A percentile compares a stretch with the other conserved stretches of the same genome.
Conservation (phyloP, 75 land plant genomes). For the Sequoiadendron giganteum region DNA sequence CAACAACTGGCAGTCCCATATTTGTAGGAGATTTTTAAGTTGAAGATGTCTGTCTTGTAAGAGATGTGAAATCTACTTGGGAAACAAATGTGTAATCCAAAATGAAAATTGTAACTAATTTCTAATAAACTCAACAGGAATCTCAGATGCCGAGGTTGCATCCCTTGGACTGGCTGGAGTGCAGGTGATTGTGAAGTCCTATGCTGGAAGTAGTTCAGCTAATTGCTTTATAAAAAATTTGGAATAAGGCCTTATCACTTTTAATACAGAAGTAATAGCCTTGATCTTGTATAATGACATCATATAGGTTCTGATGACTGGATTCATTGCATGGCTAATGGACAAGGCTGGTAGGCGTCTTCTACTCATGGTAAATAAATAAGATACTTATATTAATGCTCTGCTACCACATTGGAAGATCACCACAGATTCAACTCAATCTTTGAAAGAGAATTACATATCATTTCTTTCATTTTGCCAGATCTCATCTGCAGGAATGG, state of each 20-base stretch:
- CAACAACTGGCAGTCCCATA: background rate
- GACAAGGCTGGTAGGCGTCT: conserved; percentile 78
- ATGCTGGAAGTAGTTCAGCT: background rate
- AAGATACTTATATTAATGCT: background rate
- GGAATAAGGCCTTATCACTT: background rate
- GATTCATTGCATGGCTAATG: conserved; percentile 56
- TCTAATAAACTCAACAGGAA: conserved; percentile 30
- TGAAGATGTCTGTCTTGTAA: background rate
- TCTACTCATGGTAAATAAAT: conserved; percentile 64
- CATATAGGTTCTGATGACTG: conserved; percentile 70
- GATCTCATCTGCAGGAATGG: conserved; percentile 76
- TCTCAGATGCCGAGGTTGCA: conserved; percentile 53
- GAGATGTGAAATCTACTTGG: background rate
- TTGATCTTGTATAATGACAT: background rate
- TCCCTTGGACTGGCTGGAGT: conserved; percentile 64
- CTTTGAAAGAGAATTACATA: background rate
- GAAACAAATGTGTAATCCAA: background rate
- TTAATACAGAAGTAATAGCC: background rate
- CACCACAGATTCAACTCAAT: background rate
- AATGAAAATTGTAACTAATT: background rate
- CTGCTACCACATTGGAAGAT: conserved; percentile 24
- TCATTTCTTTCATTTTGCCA: conserved; percentile 20
- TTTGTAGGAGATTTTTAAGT: background rate
- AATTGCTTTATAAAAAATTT: background rate
- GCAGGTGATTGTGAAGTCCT: conserved; percentile 39